phyloP scores from a whole-genome alignment of 192 early-diverging fungal genomes.

The Fimicolochytrium jonesii region DNA sequence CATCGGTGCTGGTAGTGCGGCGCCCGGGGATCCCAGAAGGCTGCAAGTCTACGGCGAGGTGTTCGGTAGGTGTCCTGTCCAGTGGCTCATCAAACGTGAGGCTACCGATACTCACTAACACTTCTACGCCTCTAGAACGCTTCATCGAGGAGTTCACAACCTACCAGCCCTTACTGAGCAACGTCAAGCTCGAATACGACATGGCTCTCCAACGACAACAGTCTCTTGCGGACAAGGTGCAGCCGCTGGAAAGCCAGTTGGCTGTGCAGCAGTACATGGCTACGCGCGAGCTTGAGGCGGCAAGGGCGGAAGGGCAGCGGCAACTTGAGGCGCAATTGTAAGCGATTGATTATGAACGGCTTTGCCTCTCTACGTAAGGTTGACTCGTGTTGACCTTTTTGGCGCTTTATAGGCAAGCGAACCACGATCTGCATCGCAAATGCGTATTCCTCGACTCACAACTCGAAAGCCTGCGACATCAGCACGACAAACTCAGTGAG shows the following conservation, averaged over 20 bases:
- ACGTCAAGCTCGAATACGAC: constrained; percentile 57
- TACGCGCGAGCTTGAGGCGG: constrained; percentile 30
- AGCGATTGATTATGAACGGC: too few species aligned
- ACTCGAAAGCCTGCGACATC: constrained; percentile 20
- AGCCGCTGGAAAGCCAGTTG: constrained; percentile 25
- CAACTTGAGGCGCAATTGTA: constrained; percentile 21
- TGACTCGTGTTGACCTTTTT: too few species aligned
- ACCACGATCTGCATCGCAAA: constrained; percentile 22
- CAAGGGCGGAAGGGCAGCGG: constrained; percentile 14
- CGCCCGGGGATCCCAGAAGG: constrained; percentile 24
- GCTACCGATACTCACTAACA: neutral
- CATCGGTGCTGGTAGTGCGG: constrained; percentile 6
- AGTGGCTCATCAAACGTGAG: too few species aligned
- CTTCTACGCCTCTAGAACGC: constrained; percentile 23
- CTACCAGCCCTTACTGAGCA: constrained; percentile 45
- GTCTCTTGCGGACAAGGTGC: neutral
- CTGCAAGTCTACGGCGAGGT: constrained; percentile 45
- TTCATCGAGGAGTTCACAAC: constrained; percentile 59
- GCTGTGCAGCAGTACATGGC: constrained; percentile 33
- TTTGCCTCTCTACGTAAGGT: too few species aligned
- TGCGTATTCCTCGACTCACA: constrained; percentile 15
- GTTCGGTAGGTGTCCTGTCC: constrained; percentile 44
- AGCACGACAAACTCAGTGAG: constrained; percentile 15
- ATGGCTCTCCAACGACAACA: constrained; percentile 26
- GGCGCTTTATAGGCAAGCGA: constrained; percentile 2